Conservation (phyloP, 106 monocot genomes). For the Agapanthus africanus region DNA sequence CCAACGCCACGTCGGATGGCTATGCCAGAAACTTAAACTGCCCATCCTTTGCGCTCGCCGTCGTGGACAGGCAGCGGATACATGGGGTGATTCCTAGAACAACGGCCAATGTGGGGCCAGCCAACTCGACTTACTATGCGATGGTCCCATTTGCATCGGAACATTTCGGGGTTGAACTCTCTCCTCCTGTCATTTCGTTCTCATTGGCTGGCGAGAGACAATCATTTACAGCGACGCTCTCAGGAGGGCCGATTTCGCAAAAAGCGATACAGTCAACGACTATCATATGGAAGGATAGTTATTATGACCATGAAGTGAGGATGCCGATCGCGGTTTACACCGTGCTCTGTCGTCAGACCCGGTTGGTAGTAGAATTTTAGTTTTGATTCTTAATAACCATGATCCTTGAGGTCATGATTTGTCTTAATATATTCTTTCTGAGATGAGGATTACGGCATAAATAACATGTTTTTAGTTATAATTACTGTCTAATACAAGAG, state of each 20-base stretch:
- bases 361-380: neutral
- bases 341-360: neutral
- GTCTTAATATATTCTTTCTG: no score
- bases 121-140: conserved; percentile 15
- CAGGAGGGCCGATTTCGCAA: neutral
- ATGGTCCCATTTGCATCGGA: conserved; percentile 13
- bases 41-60: conserved; percentile 14
- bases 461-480: no score
- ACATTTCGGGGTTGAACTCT: conserved; percentile 20
- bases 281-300: neutral
- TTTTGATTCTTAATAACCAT: no score
- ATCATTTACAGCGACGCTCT: conserved; percentile 22
- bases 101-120: conserved; percentile 22
- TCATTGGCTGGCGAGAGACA: conserved; percentile 6
- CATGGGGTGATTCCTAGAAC: neutral
- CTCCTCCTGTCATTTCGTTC: conserved; percentile 25
- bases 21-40: conserved; percentile 15
- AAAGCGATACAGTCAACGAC: neutral
- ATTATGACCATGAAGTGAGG: conserved; percentile 1
- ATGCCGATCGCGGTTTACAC: conserved; percentile 5
- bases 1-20: neutral
- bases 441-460: no score
- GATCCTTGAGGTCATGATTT: no score
- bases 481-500: no score
- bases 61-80: conserved; percentile 7